Evolutionary conservation across 1,284 basidiomycete genomes (phyloP), one percentile per base, ranked within the genome.

Genomic region (Trichosporon ovoides): DNA sequence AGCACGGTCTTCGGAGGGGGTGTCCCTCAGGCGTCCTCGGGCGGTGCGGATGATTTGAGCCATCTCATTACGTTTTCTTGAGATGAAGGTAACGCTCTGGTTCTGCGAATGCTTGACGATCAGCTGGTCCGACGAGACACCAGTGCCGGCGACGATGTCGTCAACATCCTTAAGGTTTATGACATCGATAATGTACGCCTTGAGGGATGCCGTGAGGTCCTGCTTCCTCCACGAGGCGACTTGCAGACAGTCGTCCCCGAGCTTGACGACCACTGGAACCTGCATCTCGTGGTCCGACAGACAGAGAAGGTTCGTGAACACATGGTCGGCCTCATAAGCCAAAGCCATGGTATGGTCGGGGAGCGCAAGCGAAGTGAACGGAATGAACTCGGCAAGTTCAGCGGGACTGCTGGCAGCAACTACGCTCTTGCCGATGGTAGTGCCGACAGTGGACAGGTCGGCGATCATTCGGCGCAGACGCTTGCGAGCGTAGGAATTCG

Each of bases 121-220:
- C 67, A 93, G 88, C 69, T 91, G 88, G 58, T 87, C 81, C n/a
- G 82, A 78, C 56, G 91, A 87, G 14, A 84, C 81, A 7, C 86
- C 85, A 3, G 84, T 87, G 16, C 89, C 85, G 55, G 87, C 87
- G 71, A 90, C 88, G 1, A 90, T 83, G 68, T 94, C 91, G 75
- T 88, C 89, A 64, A 94, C 83, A 60, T 92, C 90, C 16, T 65
- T 60, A 35, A 74, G 62, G 31, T 62, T 59, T 38, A 76, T 68
- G 4, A 75, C 61, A 59, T 76, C 74, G 61, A 76, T 72, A 53
- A 75, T 66, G 52, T 76, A 76, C 24, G 74, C 64, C 60, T 69
- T 74, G 62, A 74, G 52, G 6, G 53, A 46, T 0, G 66, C 38
- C 0, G 69, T 66, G 22, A 76, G 34, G 37, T 75, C 73, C 51